A percentile compares a stretch with the other conserved stretches of the same genome.
phyloP scores from a whole-genome alignment of 768 basidiomycete species.

The Daedalea quercina region DNA sequence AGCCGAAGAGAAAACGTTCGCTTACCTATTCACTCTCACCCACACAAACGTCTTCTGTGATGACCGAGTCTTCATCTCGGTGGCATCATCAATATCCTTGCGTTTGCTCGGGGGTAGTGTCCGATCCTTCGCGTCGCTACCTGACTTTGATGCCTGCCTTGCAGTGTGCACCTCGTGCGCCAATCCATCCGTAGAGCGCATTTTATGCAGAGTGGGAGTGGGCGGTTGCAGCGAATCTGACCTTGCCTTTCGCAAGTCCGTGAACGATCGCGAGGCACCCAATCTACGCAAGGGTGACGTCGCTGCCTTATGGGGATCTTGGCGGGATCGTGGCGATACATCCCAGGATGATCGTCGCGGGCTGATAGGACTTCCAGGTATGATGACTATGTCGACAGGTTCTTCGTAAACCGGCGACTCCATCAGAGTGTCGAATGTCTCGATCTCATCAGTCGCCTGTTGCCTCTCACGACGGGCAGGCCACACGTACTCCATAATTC shows the following conservation, averaged over 20 bases:
- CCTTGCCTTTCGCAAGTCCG: slow-evolving; percentile 49
- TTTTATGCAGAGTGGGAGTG: slow-evolving; percentile 26
- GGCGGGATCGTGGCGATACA: slow-evolving; percentile 21
- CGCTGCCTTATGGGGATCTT: slow-evolving; percentile 27
- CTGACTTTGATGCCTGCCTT: not conserved
- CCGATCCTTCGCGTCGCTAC: slow-evolving; percentile 5
- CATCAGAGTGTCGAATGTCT: slow-evolving; percentile 7
- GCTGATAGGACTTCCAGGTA: slow-evolving; percentile 1
- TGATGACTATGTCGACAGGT: not conserved
- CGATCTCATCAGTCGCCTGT: slow-evolving; percentile 16
- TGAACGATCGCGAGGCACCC: slow-evolving; percentile 62
- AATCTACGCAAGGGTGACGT: slow-evolving; percentile 43
- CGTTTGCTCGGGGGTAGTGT: not conserved
- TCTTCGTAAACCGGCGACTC: slow-evolving; percentile 7
- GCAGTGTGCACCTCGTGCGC: slow-evolving; percentile 4
- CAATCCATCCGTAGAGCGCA: slow-evolving; percentile 35
- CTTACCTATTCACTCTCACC: slow-evolving; percentile 67
- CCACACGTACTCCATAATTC: slow-evolving; percentile 88
- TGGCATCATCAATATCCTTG: slow-evolving; percentile 44
- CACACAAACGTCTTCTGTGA: slow-evolving; percentile 78
- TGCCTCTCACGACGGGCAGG: slow-evolving; percentile 47
- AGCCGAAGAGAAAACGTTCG: slow-evolving; percentile 7
- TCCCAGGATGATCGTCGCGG: slow-evolving; percentile 16
- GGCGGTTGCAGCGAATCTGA: slow-evolving; percentile 22
- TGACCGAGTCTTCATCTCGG: slow-evolving; percentile 79